These are phyloP conservation scores for Colletotrichum spaethianum DNA, from an alignment of 2,329 filamentous ascomycete genomes.

Conservation along the genomic window DNA sequence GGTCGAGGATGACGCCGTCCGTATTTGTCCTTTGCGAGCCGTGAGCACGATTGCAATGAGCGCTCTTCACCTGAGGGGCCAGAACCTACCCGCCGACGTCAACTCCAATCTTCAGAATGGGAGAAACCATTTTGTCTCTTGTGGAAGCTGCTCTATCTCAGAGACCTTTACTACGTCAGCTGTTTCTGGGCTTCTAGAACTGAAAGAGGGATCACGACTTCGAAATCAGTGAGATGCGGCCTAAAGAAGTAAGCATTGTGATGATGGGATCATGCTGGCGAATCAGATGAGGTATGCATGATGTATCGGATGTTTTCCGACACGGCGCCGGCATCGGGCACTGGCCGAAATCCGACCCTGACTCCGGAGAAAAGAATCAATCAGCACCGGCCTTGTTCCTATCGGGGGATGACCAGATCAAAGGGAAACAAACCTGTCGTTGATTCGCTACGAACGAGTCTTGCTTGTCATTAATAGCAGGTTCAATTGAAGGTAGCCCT, in stretches of 20 bases:
- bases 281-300: neutral
- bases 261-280: neutral
- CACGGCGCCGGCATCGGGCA: conserved; percentile 26
- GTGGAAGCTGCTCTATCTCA: neutral
- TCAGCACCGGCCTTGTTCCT: neutral
- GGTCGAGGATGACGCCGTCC: conserved; percentile 66
- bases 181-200: neutral
- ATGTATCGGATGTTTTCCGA: conserved; percentile 18
- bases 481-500: neutral
- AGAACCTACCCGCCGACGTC: neutral
- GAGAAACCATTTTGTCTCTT: neutral
- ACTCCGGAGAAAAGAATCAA: neutral
- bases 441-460: neutral
- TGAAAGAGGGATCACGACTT: neutral
- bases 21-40: conserved; percentile 61
- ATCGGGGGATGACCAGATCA: neutral
- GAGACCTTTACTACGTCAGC: neutral
- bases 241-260: neutral
- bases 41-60: neutral
- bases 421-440: no score
- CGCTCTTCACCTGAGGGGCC: no score
- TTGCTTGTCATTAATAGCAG: neutral
- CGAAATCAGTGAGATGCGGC: neutral
- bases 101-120: conserved; percentile 19
- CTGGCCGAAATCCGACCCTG: conserved; percentile 4